Base-by-base conservation (phyloP, 116 monocot genomes). In the Cymodocea nodosa region DNA sequence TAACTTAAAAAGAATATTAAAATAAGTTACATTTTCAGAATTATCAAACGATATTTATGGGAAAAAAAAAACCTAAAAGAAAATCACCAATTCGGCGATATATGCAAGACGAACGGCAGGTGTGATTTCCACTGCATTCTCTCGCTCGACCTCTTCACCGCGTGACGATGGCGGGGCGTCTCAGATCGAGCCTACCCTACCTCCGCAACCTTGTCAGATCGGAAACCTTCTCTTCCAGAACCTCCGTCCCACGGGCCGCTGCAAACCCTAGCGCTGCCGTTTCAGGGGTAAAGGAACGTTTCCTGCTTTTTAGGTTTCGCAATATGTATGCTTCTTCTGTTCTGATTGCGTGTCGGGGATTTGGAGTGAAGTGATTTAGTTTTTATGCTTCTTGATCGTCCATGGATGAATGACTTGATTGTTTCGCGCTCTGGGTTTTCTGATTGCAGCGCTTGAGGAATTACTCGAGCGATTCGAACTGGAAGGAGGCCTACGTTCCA, bases 401-500 rank as follows among this genome's bases (percentile, higher is more conserved):
- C 37, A 11, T 34, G 2, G 13, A 60, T 13, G 25, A 34, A 56
- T 56, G 56, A 56, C 2, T 8, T 25, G 36, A 16, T 66, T 20
- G 39, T 1, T 56, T 3, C 18, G 37, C 34, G 6, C 20, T 13
- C 37, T 54, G 23, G 23, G 23, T n/a, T 61, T 58, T 0, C n/a
- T 51, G 58, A 48, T 23, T 52, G 54, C 48, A 75, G 75, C 44
- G 49, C 23, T 1, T 69, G 48, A 75, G 75, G 63, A 75, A 75
- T 23, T 63, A 60, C 6, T 60, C 70, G 2, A 70, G 70, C 35
- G 70, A 70, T 70, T 48, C 70, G 10, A 70, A 70, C 61, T 70
- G 70, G 70, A 70, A 70, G 18, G 70, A 70, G n/a, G 70, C 70
- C 0, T 70, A 70, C 34, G 70, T 70, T 15, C 70, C 70, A 6